Evolutionary conservation across 2,329 filamentous ascomycete species (phyloP).

Genomic region (Cladophialophora carrionii): DNA sequence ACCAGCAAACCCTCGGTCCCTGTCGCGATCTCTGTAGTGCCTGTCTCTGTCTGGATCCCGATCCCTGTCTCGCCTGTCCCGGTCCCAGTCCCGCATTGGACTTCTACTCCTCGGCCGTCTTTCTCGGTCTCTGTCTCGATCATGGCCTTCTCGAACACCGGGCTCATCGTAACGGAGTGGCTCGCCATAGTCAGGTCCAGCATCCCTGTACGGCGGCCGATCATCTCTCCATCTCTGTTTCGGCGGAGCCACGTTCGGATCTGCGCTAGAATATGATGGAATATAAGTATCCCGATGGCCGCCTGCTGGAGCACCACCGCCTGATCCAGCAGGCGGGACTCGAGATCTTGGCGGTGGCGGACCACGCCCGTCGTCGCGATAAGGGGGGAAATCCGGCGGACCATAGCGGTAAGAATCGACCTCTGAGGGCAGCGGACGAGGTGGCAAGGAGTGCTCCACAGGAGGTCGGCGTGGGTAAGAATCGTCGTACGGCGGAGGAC

Average conservation of each 20-base stretch:
- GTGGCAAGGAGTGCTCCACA: conserved; percentile 29
- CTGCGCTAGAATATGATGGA: conserved; percentile 38
- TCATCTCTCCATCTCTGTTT: conserved; percentile 28
- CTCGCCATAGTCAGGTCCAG: conserved; percentile 26
- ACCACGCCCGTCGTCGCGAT: conserved; percentile 36
- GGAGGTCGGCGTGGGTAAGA: conserved; percentile 32
- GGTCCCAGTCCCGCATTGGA: conserved; percentile 30
- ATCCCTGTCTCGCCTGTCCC: conserved; percentile 31
- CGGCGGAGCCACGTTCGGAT: conserved; percentile 24
- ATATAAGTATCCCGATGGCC: conserved; percentile 38
- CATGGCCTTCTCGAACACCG: neutral
- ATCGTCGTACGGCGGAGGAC: conserved; percentile 33
- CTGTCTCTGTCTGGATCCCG: conserved; percentile 27
- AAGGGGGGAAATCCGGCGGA: conserved; percentile 26
- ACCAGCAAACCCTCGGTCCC: conserved; percentile 25
- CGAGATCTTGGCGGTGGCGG: conserved; percentile 31
- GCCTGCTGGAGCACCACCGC: conserved; percentile 10
- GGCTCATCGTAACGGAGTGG: conserved; percentile 31
- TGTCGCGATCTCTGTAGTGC: conserved; percentile 14
- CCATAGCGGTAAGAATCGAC: conserved; percentile 30
- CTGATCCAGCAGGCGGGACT: conserved; percentile 10
- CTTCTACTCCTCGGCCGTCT: conserved; percentile 34
- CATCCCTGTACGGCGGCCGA: conserved; percentile 25
- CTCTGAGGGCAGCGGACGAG: conserved; percentile 31
- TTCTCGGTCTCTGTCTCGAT: conserved; percentile 27